These are phyloP conservation scores for Adiantum capillusveneris DNA, from an alignment of 75 land plant species.

Conservation along the genomic window DNA sequence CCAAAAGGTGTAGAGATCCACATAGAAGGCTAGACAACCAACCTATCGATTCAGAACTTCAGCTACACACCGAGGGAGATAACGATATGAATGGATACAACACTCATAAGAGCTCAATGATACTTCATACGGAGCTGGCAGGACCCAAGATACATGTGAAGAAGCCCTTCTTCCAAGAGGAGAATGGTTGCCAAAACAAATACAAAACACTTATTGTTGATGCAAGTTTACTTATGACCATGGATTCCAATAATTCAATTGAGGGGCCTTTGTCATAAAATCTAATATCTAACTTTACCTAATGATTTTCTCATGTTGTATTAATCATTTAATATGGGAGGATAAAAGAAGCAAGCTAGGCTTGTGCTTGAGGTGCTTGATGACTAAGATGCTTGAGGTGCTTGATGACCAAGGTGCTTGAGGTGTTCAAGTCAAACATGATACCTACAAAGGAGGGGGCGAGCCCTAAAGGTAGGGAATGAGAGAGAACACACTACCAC, in stretches of 20 bases:
- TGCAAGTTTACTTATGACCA: not conserved
- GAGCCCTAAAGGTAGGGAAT: no score
- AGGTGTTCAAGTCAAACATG: no score
- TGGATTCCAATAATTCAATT: not conserved
- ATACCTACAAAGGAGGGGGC: no score
- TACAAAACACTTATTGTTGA: not conserved
- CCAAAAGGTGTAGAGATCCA: not conserved
- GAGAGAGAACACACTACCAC: no score
- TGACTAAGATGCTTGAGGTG: no score
- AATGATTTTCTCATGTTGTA: no score
- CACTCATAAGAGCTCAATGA: no score
- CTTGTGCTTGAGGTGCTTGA: no score
- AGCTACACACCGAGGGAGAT: not conserved
- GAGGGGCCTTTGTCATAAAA: not conserved
- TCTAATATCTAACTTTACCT: no score
- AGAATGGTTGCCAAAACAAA: not conserved
- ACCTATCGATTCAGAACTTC: not conserved
- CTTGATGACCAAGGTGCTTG: no score
- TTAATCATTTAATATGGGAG: no score
- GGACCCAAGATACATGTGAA: not conserved
- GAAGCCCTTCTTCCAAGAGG: not conserved
- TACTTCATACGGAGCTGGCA: not conserved
- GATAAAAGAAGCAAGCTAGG: no score
- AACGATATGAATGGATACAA: not conserved
- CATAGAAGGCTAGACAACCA: not conserved